Evolutionary conservation across 1,284 basidiomycete species (phyloP).

Genomic region (Sporisorium reilianum): DNA sequence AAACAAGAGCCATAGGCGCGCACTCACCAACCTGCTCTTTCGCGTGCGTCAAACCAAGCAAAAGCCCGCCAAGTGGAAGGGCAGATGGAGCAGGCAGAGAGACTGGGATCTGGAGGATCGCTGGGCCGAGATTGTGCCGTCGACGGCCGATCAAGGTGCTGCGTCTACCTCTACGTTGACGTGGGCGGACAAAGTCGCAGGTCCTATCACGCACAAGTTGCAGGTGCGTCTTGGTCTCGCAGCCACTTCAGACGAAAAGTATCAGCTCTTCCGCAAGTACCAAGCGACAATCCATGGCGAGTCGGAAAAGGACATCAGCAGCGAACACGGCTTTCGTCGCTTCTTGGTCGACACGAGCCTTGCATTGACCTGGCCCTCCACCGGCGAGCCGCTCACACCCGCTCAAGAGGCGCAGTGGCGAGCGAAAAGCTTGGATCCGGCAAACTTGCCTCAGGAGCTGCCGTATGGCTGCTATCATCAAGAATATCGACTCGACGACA

Average conservation of each 20-base stretch:
- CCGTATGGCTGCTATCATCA: constrained; percentile 63
- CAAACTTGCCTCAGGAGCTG: constrained; percentile 16
- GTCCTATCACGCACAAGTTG: constrained; percentile 36
- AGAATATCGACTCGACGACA: constrained; percentile 74
- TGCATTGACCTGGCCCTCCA: constrained; percentile 28
- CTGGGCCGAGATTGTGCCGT: constrained; percentile 28
- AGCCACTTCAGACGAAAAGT: constrained; percentile 58
- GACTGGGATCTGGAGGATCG: constrained; percentile 42
- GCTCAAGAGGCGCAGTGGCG: constrained; percentile 24
- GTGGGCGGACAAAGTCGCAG: constrained; percentile 41
- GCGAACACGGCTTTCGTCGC: constrained; percentile 50
- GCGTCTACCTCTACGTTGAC: constrained; percentile 7
- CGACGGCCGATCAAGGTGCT: neutral
- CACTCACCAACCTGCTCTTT: constrained; percentile 54
- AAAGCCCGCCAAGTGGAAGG: constrained; percentile 58
- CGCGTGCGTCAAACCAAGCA: constrained; percentile 18
- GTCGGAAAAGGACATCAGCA: constrained; percentile 49
- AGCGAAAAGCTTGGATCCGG: constrained; percentile 9
- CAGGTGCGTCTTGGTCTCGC: constrained; percentile 33
- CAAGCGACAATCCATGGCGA: constrained; percentile 61
- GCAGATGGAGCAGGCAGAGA: constrained; percentile 43
- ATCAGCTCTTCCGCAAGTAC: constrained; percentile 61
- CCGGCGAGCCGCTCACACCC: constrained; percentile 13
- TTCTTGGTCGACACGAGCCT: constrained; percentile 59
- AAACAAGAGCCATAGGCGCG: constrained; percentile 44